phyloP scores from a whole-genome alignment of 306 rosid genomes.

The Neltuma alba region DNA sequence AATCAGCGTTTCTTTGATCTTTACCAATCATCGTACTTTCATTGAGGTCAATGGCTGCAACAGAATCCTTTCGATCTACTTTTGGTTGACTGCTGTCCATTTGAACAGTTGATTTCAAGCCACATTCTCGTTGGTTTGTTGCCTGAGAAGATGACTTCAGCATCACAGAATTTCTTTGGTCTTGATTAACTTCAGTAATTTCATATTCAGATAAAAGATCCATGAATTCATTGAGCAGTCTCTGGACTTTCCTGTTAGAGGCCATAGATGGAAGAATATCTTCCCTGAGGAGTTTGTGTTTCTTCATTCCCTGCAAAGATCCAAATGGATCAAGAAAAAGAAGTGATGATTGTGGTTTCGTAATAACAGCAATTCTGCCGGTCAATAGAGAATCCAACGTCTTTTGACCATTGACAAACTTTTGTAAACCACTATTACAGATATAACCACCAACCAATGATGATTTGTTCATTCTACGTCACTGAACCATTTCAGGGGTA shows the following conservation, averaged over 20 bases:
- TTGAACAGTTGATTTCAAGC: conserved; percentile 29
- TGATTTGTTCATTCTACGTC: not conserved
- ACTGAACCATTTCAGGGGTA: not conserved
- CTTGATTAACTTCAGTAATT: conserved; percentile 48
- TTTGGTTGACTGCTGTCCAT: conserved; percentile 26
- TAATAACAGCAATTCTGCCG: not conserved
- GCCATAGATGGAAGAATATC: conserved; percentile 99
- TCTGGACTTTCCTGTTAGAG: conserved; percentile 94
- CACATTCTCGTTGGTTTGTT: conserved; percentile 35
- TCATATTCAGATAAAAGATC: conserved; percentile 84
- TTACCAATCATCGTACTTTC: conserved; percentile 26
- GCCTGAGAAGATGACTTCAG: conserved; percentile 38
- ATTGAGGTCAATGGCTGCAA: conserved; percentile 32
- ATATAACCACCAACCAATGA: conserved; percentile 9
- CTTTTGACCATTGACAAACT: not conserved
- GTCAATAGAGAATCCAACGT: not conserved
- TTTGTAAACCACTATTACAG: not conserved
- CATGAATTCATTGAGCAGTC: conserved; percentile 93
- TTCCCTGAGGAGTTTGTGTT: conserved; percentile 88
- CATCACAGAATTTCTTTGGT: conserved; percentile 40
- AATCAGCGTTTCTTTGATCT: conserved; percentile 27
- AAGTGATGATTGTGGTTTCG: conserved; percentile 5
- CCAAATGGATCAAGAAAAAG: conserved; percentile 27
- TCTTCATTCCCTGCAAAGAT: conserved; percentile 80
- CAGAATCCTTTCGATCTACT: conserved; percentile 35